Percentiles rank a stretch among this genome's conserved stretches.
Conservation (phyloP, 2,329 filamentous ascomycete species). For the Diatrype stigma region DNA sequence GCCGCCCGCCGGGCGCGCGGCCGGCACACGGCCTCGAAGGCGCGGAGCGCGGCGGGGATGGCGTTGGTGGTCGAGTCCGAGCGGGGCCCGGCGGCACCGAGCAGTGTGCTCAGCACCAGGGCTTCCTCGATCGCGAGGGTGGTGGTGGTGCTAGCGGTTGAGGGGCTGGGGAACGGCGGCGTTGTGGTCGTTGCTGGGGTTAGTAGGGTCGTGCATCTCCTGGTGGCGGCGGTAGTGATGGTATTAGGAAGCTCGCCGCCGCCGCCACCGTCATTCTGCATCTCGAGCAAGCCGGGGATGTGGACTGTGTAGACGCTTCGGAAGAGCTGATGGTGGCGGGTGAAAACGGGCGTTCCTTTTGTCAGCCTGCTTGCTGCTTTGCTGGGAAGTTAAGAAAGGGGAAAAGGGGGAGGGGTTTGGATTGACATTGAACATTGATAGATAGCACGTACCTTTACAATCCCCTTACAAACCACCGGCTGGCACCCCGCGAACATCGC, state of each 20-base stretch:
- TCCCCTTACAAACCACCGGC: conserved; percentile 20
- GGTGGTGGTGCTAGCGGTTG: conserved; percentile 1
- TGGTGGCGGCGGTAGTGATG: too few relatives aligned
- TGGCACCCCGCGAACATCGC: conserved; percentile 18
- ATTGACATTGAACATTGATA: too few relatives aligned
- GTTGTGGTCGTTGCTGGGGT: conserved; percentile 23
- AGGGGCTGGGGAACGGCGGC: conserved; percentile 15
- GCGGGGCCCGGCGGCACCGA: conserved; percentile 16
- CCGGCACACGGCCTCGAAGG: conserved; percentile 24
- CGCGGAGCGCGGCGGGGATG: conserved; percentile 21
- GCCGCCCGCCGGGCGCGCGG: conserved; percentile 22
- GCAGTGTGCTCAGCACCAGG: conserved; percentile 20
- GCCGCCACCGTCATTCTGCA: conserved; percentile 11
- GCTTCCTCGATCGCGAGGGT: conserved; percentile 23
- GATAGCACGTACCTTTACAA: conserved; percentile 22
- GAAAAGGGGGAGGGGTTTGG: background rate
- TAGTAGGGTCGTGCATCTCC: conserved; percentile 15
- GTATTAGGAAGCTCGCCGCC: background rate
- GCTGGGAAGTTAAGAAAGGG: background rate
- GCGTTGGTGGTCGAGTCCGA: conserved; percentile 10
- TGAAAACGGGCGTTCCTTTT: too few relatives aligned
- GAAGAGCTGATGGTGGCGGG: conserved; percentile 17
- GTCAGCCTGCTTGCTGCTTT: background rate
- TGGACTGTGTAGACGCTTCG: conserved; percentile 27
- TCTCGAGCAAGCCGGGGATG: conserved; percentile 22